Evolutionary conservation across 768 basidiomycete genomes (phyloP).

Genomic region (Trametes villosa): DNA sequence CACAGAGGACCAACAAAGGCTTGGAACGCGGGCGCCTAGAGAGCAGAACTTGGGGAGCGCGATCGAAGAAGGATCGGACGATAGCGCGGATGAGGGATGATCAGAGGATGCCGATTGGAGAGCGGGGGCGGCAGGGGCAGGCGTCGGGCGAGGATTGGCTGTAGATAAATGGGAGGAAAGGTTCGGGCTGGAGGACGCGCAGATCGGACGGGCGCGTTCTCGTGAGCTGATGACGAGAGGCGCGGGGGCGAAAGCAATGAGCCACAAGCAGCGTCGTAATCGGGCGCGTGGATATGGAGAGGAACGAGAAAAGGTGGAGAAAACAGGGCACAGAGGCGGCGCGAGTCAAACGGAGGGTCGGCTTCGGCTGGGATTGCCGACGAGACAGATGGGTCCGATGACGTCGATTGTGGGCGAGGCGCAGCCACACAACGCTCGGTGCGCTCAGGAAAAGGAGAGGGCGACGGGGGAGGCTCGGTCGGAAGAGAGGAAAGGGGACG

Average conservation of each 20-base stretch:
- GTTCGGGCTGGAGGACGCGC: constrained; percentile 9
- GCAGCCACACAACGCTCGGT: no score
- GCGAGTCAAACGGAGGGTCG: neutral
- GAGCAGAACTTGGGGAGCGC: neutral
- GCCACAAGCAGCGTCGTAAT: neutral
- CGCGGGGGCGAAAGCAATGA: neutral
- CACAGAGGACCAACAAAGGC: neutral
- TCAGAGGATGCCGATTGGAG: constrained; percentile 20
- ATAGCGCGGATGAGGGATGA: constrained; percentile 8
- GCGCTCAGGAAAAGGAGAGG: no score
- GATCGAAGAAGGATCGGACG: constrained; percentile 11
- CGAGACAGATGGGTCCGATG: constrained; percentile 6
- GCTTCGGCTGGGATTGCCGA: constrained; percentile 9
- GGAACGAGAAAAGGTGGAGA: neutral
- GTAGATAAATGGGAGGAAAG: constrained; percentile 8
- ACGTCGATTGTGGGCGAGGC: constrained; percentile 1
- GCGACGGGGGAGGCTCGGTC: no score
- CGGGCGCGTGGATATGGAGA: neutral
- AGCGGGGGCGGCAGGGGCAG: constrained; percentile 4
- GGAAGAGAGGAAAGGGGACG: no score
- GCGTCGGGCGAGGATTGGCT: constrained; percentile 13
- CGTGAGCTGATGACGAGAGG: constrained; percentile 10
- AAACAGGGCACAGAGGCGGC: neutral
- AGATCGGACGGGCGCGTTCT: constrained; percentile 5
- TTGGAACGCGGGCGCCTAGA: constrained; percentile 1